Evolutionary conservation across 805 yeast genomes (phyloP).

Genomic region (Yamadazyma paraphyllophila): DNA sequence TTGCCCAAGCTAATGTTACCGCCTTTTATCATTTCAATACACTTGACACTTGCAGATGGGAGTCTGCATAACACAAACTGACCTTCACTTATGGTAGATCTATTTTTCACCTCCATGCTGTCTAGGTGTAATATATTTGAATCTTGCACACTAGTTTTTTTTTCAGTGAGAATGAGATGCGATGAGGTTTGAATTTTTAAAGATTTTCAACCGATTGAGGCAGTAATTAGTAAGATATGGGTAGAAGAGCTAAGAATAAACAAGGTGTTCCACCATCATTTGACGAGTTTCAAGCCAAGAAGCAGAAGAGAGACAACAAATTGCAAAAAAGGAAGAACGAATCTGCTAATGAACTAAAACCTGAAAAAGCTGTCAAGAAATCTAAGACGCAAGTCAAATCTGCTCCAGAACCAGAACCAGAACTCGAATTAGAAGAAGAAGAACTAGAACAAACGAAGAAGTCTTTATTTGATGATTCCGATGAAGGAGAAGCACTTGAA

Average conservation of each 20-base stretch:
- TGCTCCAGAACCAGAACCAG: conserved; percentile 61
- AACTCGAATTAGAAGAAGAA: conserved; percentile 36
- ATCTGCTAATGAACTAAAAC: neutral
- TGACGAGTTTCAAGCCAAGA: conserved; percentile 68
- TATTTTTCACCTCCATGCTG: conserved; percentile 8
- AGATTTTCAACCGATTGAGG: too few species aligned
- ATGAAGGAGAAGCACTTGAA: conserved; percentile 28
- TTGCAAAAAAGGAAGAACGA: conserved; percentile 28
- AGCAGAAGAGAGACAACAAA: conserved; percentile 33
- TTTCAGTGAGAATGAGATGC: conserved; percentile 6
- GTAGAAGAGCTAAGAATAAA: conserved; percentile 89
- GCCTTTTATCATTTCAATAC: conserved; percentile 62
- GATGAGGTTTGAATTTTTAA: conserved; percentile 7
- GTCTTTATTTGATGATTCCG: conserved; percentile 71
- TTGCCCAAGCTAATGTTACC: conserved; percentile 77
- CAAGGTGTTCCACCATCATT: conserved; percentile 89
- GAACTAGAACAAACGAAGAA: conserved; percentile 69
- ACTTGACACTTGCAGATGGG: conserved; percentile 78
- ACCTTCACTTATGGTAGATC: conserved; percentile 39
- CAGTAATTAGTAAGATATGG: conserved; percentile 48
- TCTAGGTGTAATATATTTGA: neutral
- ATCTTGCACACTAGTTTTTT: conserved; percentile 9
- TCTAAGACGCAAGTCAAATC: conserved; percentile 35
- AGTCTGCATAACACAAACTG: conserved; percentile 65
- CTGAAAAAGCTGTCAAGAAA: conserved; percentile 12